A percentile compares a stretch with the other conserved stretches of the same genome.
Evolutionary conservation across 2,329 filamentous ascomycete genomes (phyloP).

Genomic region (Pyrenophora tritici-repentis): DNA sequence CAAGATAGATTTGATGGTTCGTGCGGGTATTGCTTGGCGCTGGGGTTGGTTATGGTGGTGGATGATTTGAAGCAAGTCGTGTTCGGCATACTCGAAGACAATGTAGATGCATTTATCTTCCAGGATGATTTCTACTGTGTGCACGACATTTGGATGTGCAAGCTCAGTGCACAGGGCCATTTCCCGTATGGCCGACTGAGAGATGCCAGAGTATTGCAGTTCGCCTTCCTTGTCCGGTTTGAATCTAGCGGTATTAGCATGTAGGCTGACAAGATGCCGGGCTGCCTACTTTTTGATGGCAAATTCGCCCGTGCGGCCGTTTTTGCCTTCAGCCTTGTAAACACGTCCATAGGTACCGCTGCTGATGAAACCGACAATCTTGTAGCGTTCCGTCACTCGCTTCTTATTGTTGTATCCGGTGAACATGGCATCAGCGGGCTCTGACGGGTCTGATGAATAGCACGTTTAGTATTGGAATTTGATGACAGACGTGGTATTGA

Average conservation of each 20-base stretch:
- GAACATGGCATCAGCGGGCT: slow-evolving; percentile 47
- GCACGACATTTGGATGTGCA: slow-evolving; percentile 84
- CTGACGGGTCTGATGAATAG: slow-evolving; percentile 28
- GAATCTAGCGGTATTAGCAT: slow-evolving; percentile 59
- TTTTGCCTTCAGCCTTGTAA: slow-evolving; percentile 86
- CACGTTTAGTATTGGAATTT: slow-evolving; percentile 6
- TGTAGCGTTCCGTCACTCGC: slow-evolving; percentile 88
- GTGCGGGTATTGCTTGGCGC: slow-evolving; percentile 83
- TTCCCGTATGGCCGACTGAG: slow-evolving; percentile 93
- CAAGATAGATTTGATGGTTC: slow-evolving; percentile 90
- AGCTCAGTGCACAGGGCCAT: slow-evolving; percentile 97
- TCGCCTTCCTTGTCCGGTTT: slow-evolving; percentile 99
- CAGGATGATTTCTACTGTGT: slow-evolving; percentile 90
- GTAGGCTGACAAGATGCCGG: neutral
- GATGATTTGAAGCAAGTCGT: slow-evolving; percentile 96
- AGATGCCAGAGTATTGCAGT: slow-evolving; percentile 95
- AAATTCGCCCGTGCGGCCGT: slow-evolving; percentile 78
- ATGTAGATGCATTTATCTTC: slow-evolving; percentile 99
- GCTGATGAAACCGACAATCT: slow-evolving; percentile 97
- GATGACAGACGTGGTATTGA: neutral
- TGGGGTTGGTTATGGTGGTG: slow-evolving; percentile 94
- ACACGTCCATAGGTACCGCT: slow-evolving; percentile 97
- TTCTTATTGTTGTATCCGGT: slow-evolving; percentile 71
- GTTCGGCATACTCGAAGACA: slow-evolving; percentile 98
- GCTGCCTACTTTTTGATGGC: slow-evolving; percentile 87